Percentiles rank a stretch among this genome's conserved stretches.
Conservation (phyloP, 768 basidiomycete genomes). For the Mycena sanguinolenta region DNA sequence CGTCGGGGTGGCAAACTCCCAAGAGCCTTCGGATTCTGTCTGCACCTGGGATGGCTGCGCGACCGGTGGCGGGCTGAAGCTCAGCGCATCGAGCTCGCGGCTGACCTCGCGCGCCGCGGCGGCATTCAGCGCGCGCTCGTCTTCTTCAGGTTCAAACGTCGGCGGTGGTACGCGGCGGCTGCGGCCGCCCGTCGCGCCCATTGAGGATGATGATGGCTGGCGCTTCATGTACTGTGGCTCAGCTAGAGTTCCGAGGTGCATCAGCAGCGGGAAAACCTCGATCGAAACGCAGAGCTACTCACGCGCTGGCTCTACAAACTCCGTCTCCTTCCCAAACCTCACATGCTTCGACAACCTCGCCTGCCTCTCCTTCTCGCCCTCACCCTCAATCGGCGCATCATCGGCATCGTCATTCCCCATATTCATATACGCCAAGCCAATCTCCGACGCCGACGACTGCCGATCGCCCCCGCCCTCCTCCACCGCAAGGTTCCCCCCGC, state of each 20-base stretch:
- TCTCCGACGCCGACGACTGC: slow-evolving; percentile 31
- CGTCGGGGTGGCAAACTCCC: slow-evolving; percentile 31
- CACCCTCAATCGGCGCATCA: slow-evolving; percentile 18
- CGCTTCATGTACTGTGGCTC: slow-evolving; percentile 29
- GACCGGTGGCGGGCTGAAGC: slow-evolving; percentile 44
- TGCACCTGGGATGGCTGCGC: slow-evolving; percentile 14
- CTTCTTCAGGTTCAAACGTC: slow-evolving; percentile 53
- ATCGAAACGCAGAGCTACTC: background rate
- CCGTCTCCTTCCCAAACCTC: slow-evolving; percentile 57
- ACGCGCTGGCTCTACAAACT: slow-evolving; percentile 49
- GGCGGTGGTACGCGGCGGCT: slow-evolving; percentile 55
- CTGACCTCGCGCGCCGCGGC: slow-evolving; percentile 79
- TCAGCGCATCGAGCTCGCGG: slow-evolving; percentile 72
- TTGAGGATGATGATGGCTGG: slow-evolving; percentile 14
- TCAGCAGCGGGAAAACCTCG: background rate
- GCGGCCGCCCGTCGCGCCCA: too few relatives aligned
- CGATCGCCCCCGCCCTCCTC: slow-evolving; percentile 32
- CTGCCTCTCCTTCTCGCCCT: slow-evolving; percentile 29
- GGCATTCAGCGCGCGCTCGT: slow-evolving; percentile 69
- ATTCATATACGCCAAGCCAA: slow-evolving; percentile 47
- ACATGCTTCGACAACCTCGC: slow-evolving; percentile 52
- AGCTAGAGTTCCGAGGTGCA: background rate
- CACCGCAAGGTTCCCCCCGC: slow-evolving; percentile 7
- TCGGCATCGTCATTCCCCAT: slow-evolving; percentile 18
- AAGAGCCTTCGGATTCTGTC: background rate